Conservation (phyloP, 257 asterid species). For the Nicotiana paniculata region DNA sequence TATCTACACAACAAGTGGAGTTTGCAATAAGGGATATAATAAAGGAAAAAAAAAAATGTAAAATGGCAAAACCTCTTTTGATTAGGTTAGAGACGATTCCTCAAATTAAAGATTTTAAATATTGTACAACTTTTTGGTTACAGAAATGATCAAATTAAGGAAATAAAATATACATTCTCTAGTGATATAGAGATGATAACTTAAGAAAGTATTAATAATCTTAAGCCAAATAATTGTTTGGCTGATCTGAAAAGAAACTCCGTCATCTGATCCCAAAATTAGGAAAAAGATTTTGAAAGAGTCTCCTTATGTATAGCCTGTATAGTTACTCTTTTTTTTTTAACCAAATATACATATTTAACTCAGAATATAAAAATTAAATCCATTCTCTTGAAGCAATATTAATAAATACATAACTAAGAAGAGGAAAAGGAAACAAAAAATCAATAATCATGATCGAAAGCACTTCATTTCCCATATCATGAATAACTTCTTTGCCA, state of each 20-base stretch:
- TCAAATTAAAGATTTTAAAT: neutral
- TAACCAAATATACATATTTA: neutral
- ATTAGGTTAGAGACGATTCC: neutral
- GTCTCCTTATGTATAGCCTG: neutral
- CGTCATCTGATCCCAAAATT: neutral
- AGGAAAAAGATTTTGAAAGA: neutral
- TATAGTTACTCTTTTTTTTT: neutral
- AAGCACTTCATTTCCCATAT: neutral
- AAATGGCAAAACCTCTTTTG: neutral
- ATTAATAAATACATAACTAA: neutral
- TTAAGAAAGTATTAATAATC: neutral
- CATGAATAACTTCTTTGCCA: too few species aligned
- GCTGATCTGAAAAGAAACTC: neutral
- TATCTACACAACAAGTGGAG: neutral
- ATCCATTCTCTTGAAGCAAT: neutral
- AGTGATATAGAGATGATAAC: neutral
- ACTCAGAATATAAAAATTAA: neutral
- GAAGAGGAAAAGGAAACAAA: neutral
- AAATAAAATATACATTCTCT: neutral
- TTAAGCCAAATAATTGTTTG: neutral
- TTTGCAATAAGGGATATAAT: neutral
- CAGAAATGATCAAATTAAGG: neutral
- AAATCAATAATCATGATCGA: slow-evolving; percentile 1
- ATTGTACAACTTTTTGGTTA: neutral
- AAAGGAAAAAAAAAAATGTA: too few species aligned